Conservation (phyloP, 768 basidiomycete genomes). For the Tricholoma bakamatsutake region DNA sequence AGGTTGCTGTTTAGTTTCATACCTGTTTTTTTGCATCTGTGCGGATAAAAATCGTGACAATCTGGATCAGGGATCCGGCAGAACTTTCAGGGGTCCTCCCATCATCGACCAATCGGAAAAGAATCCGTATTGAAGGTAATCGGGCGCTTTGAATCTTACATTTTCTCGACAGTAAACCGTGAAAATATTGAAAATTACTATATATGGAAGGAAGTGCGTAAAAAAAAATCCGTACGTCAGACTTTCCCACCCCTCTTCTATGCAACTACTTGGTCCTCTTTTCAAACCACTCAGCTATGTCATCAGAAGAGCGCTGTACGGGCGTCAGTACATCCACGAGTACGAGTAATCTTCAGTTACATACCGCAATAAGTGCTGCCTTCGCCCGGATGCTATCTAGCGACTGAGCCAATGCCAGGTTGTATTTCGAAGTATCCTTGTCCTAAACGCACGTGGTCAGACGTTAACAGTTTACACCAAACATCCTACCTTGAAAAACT, state of each 20-base stretch:
- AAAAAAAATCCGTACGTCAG: too few species aligned
- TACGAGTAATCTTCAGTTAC: constrained; percentile 1
- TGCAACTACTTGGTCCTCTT: constrained; percentile 7
- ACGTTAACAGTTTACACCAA: background rate
- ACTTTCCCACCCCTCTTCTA: background rate
- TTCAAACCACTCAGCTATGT: constrained; percentile 50
- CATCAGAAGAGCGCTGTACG: constrained; percentile 50
- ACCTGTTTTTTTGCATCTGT: too few species aligned
- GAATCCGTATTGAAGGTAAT: too few species aligned
- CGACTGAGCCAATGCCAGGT: constrained; percentile 56
- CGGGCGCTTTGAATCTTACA: too few species aligned
- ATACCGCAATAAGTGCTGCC: constrained; percentile 57
- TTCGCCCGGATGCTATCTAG: constrained; percentile 63
- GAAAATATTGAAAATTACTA: too few species aligned
- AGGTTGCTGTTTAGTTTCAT: too few species aligned
- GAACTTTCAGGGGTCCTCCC: too few species aligned
- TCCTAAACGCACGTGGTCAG: constrained; percentile 30
- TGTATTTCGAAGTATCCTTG: constrained; percentile 67
- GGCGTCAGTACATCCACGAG: background rate
- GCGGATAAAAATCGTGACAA: too few species aligned
- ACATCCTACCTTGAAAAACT: constrained; percentile 70
- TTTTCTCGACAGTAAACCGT: too few species aligned
- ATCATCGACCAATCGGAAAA: too few species aligned
- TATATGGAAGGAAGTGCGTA: too few species aligned
- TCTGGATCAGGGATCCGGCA: too few species aligned